phyloP scores from a whole-genome alignment of 192 early-diverging fungal species.

The Entomortierella parvispora region DNA sequence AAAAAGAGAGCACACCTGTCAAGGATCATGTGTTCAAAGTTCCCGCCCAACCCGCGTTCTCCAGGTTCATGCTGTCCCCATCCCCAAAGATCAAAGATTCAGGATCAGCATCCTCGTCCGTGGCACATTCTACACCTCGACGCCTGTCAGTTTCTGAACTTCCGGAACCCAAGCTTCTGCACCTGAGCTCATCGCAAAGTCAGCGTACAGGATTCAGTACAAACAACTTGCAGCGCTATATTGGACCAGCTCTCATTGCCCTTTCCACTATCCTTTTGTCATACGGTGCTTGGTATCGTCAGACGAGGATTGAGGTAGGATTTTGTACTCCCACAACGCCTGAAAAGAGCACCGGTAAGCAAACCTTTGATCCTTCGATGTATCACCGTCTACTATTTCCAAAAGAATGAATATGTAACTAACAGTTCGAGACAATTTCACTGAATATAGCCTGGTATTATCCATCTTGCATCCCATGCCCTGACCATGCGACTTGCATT shows the following conservation, averaged over 20 bases:
- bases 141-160: not conserved
- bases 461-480: slow-evolving; percentile 57
- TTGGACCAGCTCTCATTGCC: not conserved
- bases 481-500: slow-evolving; percentile 48
- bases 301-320: slow-evolving; percentile 43
- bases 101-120: not conserved
- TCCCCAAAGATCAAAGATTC: not conserved
- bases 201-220: not conserved
- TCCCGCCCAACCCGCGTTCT: slow-evolving; percentile 35
- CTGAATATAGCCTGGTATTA: slow-evolving; percentile 29
- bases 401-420: not conserved
- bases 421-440: not conserved
- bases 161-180: slow-evolving; percentile 17
- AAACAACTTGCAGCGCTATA: slow-evolving; percentile 7
- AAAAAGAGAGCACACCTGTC: not conserved
- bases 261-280: slow-evolving; percentile 19
- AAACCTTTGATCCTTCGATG: no score
- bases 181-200: slow-evolving; percentile 2
- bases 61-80: slow-evolving; percentile 29
- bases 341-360: not conserved
- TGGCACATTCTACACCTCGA: slow-evolving; percentile 6
- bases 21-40: slow-evolving; percentile 40
- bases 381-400: not conserved
- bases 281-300: slow-evolving; percentile 47
- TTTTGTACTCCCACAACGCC: slow-evolving; percentile 26